Evolutionary conservation across 2,329 filamentous ascomycete genomes (phyloP).

Genomic region (Pseudocercospora macadamiae): DNA sequence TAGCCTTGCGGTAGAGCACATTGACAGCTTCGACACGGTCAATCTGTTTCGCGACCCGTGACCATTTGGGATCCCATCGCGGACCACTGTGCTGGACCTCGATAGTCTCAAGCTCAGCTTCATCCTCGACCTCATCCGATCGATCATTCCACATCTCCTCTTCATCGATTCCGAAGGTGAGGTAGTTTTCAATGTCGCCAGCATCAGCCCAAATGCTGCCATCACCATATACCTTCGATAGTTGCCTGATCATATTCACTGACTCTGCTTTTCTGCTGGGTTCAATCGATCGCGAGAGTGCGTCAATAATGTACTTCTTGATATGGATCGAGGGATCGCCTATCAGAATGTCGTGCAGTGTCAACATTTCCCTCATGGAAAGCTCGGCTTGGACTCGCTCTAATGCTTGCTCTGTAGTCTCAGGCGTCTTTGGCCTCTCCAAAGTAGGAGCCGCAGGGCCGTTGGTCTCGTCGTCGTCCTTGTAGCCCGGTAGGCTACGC

Average conservation of each 20-base stretch:
- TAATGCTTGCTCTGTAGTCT: too few relatives aligned
- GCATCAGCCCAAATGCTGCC: not conserved
- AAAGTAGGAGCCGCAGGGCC: too few relatives aligned
- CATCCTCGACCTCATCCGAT: not conserved
- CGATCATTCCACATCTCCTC: not conserved
- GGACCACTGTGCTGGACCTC: not conserved
- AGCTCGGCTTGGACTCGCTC: too few relatives aligned
- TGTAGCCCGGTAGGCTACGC: not conserved
- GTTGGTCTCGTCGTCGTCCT: not conserved
- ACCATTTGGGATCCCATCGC: not conserved
- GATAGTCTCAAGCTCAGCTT: not conserved
- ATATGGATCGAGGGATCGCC: not conserved
- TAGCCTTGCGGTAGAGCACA: not conserved
- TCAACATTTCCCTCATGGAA: too few relatives aligned
- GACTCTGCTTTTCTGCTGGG: not conserved
- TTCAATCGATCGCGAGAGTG: not conserved
- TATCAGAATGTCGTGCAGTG: too few relatives aligned
- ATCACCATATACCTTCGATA: not conserved
- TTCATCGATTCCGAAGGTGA: constrained; percentile 3
- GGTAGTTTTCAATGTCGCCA: constrained; percentile 1
- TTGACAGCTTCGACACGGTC: not conserved
- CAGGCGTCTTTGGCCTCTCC: too few relatives aligned
- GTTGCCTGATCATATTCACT: not conserved
- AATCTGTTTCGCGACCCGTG: not conserved
- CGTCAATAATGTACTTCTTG: not conserved